Evolutionary conservation across 257 asterid genomes (phyloP).

Genomic region (Gardenia jasminoides): DNA sequence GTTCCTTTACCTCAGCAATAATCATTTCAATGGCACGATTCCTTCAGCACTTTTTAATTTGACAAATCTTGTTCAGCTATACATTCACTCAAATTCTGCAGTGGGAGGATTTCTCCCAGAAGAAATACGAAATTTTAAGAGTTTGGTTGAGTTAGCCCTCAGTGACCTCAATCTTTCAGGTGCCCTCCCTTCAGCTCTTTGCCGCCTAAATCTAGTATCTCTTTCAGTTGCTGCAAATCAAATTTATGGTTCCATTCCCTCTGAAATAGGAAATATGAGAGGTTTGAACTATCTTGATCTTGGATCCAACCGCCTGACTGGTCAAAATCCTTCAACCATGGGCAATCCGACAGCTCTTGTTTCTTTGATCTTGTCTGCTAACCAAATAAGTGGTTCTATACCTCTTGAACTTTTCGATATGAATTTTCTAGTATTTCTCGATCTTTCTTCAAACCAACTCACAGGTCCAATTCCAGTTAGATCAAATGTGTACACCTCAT

Average conservation of each 20-base stretch:
- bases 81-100: background rate
- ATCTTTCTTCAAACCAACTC: background rate
- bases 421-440: no score
- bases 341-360: background rate
- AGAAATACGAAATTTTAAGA: no score
- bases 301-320: background rate
- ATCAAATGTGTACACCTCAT: no score
- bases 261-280: background rate
- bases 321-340: background rate
- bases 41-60: background rate
- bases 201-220: no score
- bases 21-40: background rate
- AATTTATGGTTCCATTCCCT: background rate
- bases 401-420: no score
- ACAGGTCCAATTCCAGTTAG: background rate
- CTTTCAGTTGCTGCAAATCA: background rate
- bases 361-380: background rate
- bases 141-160: background rate
- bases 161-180: no score
- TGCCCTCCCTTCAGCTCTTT: no score
- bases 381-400: no score
- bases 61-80: background rate
- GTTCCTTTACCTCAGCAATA: background rate
- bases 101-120: background rate
- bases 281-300: background rate